Base-by-base conservation (phyloP, 1,284 basidiomycete genomes). In the Cryptococcus floricola region DNA sequence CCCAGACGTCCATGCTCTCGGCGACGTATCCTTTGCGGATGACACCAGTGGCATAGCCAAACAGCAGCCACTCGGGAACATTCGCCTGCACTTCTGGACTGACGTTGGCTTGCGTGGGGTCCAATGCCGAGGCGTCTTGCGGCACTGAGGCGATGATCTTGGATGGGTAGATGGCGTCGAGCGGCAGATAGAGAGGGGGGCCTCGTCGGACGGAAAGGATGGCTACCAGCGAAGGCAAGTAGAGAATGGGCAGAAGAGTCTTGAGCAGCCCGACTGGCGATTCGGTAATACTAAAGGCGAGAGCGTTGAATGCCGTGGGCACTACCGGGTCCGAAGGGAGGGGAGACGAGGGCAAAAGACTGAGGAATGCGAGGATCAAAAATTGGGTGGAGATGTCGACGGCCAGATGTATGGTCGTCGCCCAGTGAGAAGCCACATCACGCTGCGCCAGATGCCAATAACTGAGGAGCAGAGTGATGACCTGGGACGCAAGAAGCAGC, bases 1-100 rank as follows among this genome's bases (percentile, higher is more conserved):
- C 90, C 60, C 85, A 88, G 23, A 91, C 89, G 65, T 93, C 88
- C 56, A 93, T 81, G 54, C 83, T 86, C 57, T 83, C 81, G 4
- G 86, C 80, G 8, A 80, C 81, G 71, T 89, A 85, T 4, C 89
- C 89, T 45, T 89, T 84, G 82, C 85, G 85, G 56, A 93, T 84
- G 7, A 93, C 88, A 60, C 86, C 85, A 1, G 87, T 89, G 27
- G 87, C 89, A 71, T 91, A 92, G 13, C 84, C 85, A 75, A 93
- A 94, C 10, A 91, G 72, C 4, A 91, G 73, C 52, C 79, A 79
- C 51, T 83, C 83, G 76, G 82, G 83, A 1, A 85, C 80, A 5
- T 83, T 86, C 13, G 79, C 79, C 54, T 78, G 78, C 0, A 68
- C 68, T 53, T 77, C 75, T 14, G 60, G 65, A 4, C 63, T 66